Percentiles rank a stretch among this genome's conserved stretches.
phyloP scores from a whole-genome alignment of 176 grass and related monocot genomes.

The Carex pumila region DNA sequence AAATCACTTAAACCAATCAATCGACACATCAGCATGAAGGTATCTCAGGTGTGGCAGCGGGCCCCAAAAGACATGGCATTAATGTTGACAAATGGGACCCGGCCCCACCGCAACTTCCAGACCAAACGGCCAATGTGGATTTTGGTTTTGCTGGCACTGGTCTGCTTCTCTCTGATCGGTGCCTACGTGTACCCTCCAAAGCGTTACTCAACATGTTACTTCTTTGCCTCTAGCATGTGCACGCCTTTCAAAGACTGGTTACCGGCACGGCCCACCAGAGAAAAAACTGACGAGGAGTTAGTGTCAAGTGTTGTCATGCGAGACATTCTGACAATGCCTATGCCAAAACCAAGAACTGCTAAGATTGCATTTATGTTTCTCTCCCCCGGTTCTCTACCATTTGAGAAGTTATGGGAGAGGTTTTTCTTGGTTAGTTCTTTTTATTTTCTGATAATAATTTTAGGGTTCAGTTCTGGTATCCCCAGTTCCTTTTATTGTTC shows the following conservation, averaged over 20 bases:
- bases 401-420: conserved; percentile 91
- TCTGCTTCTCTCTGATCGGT: conserved; percentile 56
- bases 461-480: background rate
- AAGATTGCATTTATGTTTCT: conserved; percentile 98
- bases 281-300: conserved; percentile 72
- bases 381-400: conserved; percentile 80
- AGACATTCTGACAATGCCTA: conserved; percentile 71
- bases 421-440: conserved; percentile 68
- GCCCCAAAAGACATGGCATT: conserved; percentile 45
- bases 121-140: conserved; percentile 89
- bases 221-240: conserved; percentile 66
- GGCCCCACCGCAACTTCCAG: conserved; percentile 32
- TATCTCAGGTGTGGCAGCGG: conserved; percentile 28
- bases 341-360: conserved; percentile 39
- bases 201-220: conserved; percentile 70
- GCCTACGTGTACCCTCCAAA: conserved; percentile 69
- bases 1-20: background rate
- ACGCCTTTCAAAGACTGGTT: conserved; percentile 69
- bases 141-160: conserved; percentile 67
- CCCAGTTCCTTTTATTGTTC: too few relatives aligned
- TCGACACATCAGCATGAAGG: conserved; percentile 34
- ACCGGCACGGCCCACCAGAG: conserved; percentile 37
- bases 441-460: background rate
- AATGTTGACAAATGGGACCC: conserved; percentile 29
- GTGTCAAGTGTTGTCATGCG: conserved; percentile 52